phyloP scores from a whole-genome alignment of 1,284 basidiomycete genomes.

The Apiotrichum brassicae region DNA sequence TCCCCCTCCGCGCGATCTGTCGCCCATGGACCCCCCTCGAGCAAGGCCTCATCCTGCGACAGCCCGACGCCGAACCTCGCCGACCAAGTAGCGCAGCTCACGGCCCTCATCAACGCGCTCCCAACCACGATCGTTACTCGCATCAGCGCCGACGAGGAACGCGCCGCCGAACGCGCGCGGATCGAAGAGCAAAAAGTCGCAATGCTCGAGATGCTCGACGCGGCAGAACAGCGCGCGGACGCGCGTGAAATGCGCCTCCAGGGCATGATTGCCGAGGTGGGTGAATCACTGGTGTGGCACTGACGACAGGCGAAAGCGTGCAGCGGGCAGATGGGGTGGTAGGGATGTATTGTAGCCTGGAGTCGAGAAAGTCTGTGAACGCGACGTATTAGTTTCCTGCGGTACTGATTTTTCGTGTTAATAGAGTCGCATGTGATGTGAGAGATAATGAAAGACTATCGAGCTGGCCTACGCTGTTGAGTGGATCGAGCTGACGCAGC shows the following conservation, averaged over 20 bases:
- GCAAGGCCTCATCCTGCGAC: background rate
- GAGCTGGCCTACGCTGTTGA: no score
- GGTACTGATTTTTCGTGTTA: no score
- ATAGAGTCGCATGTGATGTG: no score
- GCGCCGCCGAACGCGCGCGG: background rate
- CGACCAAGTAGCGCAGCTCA: slow-evolving; percentile 6
- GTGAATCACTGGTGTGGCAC: background rate
- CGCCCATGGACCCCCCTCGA: background rate
- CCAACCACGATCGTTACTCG: slow-evolving; percentile 1
- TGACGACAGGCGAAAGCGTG: slow-evolving; percentile 12
- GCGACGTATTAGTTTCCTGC: no score
- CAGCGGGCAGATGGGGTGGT: slow-evolving; percentile 18
- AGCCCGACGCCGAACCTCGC: background rate
- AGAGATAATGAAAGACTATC: no score
- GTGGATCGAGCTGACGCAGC: no score
- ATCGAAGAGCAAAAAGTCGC: slow-evolving; percentile 4
- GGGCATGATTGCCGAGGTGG: slow-evolving; percentile 16
- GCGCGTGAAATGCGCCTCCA: slow-evolving; percentile 15
- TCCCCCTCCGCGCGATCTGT: background rate
- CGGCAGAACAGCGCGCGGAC: slow-evolving; percentile 9
- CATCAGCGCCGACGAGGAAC: background rate
- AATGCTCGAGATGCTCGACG: slow-evolving; percentile 11
- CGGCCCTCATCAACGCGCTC: slow-evolving; percentile 1
- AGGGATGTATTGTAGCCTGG: background rate
- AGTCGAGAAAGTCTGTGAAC: background rate